phyloP scores from a whole-genome alignment of 163 green algal genomes.

The Scenedesmus sp. region DNA sequence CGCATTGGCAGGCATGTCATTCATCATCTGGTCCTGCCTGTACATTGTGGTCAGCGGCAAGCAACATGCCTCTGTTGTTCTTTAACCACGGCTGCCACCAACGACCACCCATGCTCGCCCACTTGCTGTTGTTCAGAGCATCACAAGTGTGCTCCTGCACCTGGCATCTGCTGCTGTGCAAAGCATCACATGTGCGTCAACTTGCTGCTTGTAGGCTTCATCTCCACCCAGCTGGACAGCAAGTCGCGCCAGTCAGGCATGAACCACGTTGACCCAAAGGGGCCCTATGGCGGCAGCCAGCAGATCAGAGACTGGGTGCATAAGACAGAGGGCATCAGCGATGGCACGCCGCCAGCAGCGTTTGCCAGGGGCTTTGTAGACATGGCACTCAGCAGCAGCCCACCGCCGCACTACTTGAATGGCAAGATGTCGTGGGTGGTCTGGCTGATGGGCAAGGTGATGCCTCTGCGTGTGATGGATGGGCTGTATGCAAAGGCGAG shows the following conservation, averaged over 20 bases:
- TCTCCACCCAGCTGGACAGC: constrained; percentile 26
- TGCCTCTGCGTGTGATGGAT: constrained; percentile 26
- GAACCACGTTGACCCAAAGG: constrained; percentile 10
- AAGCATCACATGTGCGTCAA: neutral
- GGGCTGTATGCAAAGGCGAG: constrained; percentile 1
- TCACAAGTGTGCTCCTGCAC: neutral
- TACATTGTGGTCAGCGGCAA: no score
- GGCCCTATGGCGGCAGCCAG: neutral
- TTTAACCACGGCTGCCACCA: no score
- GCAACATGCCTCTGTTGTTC: no score
- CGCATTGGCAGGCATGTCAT: no score
- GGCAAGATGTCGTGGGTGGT: constrained; percentile 35
- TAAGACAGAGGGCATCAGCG: constrained; percentile 25
- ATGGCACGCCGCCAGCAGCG: constrained; percentile 9
- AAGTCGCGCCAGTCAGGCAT: constrained; percentile 11
- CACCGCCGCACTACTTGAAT: constrained; percentile 21
- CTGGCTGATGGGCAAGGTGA: constrained; percentile 24
- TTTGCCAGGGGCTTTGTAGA: constrained; percentile 45
- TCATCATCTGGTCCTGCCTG: no score
- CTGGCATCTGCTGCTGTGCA: neutral
- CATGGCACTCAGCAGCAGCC: constrained; percentile 34
- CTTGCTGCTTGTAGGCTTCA: constrained; percentile 19
- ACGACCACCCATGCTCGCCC: no score
- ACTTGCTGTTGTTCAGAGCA: no score
- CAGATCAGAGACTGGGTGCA: constrained; percentile 16